A percentile compares a stretch with the other conserved stretches of the same genome.
Evolutionary conservation across 345 rosid species (phyloP).

Genomic region (Hibiscus syriacus): DNA sequence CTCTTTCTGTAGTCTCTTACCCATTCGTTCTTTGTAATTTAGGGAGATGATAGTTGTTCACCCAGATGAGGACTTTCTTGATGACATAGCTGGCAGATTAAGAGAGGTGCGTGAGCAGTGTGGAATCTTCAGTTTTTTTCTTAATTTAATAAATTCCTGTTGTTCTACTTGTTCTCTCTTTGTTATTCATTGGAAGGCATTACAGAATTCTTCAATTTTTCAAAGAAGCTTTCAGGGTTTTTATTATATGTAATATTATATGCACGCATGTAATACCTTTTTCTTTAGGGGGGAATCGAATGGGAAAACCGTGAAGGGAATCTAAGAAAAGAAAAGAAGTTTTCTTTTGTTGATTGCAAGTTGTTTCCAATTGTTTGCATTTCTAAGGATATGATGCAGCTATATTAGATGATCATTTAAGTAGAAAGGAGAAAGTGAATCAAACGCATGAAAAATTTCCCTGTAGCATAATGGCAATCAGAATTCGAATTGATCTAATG

Average conservation of each 20-base stretch:
- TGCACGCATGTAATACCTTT: neutral
- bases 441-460: neutral
- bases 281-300: neutral
- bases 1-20: neutral
- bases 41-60: slow-evolving; percentile 97
- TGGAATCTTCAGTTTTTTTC: neutral
- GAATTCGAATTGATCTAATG: neutral
- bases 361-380: neutral
- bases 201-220: neutral
- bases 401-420: neutral
- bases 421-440: neutral
- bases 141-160: neutral
- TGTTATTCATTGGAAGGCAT: neutral
- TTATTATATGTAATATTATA: neutral
- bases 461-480: neutral
- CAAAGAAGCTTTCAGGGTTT: neutral
- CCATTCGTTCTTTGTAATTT: slow-evolving; percentile 13
- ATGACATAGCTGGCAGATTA: slow-evolving; percentile 87
- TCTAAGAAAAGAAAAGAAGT: neutral
- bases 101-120: slow-evolving; percentile 52
- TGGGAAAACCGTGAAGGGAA: neutral
- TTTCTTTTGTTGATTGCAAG: neutral
- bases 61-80: slow-evolving; percentile 81
- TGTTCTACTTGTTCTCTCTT: neutral
- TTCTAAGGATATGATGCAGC: neutral